Conservation (phyloP, 345 rosid genomes). For the Eucalyptus microcorys region DNA sequence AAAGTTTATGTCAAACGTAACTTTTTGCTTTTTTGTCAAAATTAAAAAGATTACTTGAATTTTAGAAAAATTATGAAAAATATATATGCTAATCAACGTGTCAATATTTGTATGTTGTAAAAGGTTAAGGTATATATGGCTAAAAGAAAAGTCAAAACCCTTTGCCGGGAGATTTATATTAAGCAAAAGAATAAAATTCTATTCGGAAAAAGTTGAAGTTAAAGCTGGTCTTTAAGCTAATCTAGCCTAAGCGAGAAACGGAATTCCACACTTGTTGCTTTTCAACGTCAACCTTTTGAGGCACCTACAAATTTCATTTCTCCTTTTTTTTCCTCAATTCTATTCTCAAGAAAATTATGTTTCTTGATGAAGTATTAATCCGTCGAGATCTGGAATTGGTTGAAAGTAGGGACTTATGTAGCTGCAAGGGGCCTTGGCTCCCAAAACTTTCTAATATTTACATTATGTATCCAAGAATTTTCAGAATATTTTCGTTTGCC, state of each 20-base stretch:
- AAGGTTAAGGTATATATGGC: neutral
- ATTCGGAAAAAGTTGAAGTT: neutral
- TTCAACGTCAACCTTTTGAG: neutral
- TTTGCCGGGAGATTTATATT: neutral
- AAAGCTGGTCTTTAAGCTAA: neutral
- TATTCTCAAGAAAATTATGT: neutral
- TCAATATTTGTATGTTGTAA: neutral
- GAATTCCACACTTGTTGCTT: neutral
- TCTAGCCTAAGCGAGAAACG: neutral
- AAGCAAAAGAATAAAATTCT: neutral
- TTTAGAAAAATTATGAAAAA: neutral
- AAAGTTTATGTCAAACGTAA: neutral
- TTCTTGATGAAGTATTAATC: neutral
- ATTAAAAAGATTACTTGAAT: neutral
- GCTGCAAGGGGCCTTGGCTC: neutral
- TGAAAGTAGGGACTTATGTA: neutral
- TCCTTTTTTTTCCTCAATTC: neutral
- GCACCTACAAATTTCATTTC: neutral
- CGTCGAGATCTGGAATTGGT: neutral
- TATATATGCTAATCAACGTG: neutral
- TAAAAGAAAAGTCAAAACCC: neutral
- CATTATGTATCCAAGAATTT: neutral
- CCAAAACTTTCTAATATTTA: neutral
- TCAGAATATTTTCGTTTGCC: neutral
- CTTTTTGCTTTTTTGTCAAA: neutral